Conservation (phyloP, 345 rosid species). For the Ceriops tagal region DNA sequence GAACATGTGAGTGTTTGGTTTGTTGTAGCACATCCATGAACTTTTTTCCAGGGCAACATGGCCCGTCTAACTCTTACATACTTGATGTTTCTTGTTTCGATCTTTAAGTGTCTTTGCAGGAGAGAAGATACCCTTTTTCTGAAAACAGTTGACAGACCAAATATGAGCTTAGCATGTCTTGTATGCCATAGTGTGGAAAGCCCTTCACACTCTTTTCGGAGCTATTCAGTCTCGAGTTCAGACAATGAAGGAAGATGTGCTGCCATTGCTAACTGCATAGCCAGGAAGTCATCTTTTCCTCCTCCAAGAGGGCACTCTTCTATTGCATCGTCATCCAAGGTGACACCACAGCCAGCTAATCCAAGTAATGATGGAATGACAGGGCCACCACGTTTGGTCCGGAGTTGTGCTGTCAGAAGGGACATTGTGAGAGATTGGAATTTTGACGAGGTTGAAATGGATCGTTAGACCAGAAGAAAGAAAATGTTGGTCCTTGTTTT, state of each 20-base stretch:
- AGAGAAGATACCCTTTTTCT: conserved; percentile 3
- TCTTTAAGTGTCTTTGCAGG: conserved; percentile 9
- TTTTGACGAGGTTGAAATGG: conserved; percentile 56
- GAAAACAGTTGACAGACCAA: conserved; percentile 3
- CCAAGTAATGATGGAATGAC: conserved; percentile 36
- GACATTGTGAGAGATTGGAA: conserved; percentile 97
- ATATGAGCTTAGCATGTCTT: conserved; percentile 87
- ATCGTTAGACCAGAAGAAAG: conserved; percentile 35
- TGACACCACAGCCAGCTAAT: conserved; percentile 70
- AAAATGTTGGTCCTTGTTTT: background rate
- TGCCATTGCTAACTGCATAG: conserved; percentile 64
- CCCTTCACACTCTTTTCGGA: conserved; percentile 87
- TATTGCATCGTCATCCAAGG: conserved; percentile 67
- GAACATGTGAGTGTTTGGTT: background rate
- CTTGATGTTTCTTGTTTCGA: background rate
- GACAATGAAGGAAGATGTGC: conserved; percentile 88
- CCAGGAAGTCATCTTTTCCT: conserved; percentile 60
- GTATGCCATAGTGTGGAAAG: conserved; percentile 90
- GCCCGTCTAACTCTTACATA: background rate
- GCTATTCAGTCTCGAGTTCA: conserved; percentile 90
- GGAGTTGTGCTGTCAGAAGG: conserved; percentile 86
- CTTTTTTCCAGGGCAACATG: background rate
- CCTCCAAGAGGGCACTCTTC: conserved; percentile 49
- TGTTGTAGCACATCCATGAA: background rate
- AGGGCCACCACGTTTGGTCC: conserved; percentile 73